phyloP scores from a whole-genome alignment of 169 alveolate species.

The Plasmodium malariae region DNA sequence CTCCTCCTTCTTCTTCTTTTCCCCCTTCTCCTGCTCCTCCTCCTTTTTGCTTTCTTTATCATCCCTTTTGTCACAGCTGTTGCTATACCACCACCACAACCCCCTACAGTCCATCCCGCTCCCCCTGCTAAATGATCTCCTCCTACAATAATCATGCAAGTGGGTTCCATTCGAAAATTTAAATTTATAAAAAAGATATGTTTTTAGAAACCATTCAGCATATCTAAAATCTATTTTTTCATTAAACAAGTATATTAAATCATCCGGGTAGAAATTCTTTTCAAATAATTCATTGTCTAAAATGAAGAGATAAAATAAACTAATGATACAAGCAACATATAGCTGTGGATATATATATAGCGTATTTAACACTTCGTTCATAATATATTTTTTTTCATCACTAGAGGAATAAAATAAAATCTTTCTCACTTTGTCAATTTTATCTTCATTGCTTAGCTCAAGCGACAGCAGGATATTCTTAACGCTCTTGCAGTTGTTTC shows the following conservation, averaged over 20 bases:
- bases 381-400: slow-evolving; percentile 49
- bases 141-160: neutral
- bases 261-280: slow-evolving; percentile 18
- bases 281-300: slow-evolving; percentile 58
- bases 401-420: slow-evolving; percentile 36
- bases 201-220: slow-evolving; percentile 70
- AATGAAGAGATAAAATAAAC: slow-evolving; percentile 40
- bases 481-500: slow-evolving; percentile 14
- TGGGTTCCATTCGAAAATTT: slow-evolving; percentile 31
- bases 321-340: slow-evolving; percentile 38
- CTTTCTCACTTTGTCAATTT: slow-evolving; percentile 32
- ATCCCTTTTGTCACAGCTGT: too few species aligned
- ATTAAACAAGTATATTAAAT: slow-evolving; percentile 31
- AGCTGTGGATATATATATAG: slow-evolving; percentile 56
- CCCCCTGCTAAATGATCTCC: too few species aligned
- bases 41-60: neutral
- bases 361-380: slow-evolving; percentile 41
- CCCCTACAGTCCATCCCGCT: too few species aligned
- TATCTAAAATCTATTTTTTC: slow-evolving; percentile 49
- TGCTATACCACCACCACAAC: too few species aligned
- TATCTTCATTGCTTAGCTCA: slow-evolving; percentile 50
- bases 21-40: neutral
- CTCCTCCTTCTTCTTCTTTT: too few species aligned
- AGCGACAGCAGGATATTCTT: slow-evolving; percentile 40
- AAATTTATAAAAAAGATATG: slow-evolving; percentile 41